phyloP scores from a whole-genome alignment of 768 basidiomycete species.

The Tylopilus balloui region DNA sequence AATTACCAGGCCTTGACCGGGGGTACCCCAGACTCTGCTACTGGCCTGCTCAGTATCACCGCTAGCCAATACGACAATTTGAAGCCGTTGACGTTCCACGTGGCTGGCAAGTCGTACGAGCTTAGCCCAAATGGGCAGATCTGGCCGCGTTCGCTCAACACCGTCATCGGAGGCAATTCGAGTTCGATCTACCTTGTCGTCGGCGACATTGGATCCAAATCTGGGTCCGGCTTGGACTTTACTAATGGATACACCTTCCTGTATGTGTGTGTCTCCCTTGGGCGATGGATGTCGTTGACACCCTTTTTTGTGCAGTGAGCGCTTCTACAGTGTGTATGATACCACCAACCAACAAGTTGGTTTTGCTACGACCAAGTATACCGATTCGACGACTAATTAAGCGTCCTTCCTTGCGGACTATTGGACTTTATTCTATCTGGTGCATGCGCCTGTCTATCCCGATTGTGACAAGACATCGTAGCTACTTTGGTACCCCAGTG shows the following conservation, averaged over 20 bases:
- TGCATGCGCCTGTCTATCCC: too few relatives aligned
- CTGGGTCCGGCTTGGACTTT: conserved; percentile 19
- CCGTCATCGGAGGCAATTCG: conserved; percentile 23
- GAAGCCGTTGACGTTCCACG: neutral
- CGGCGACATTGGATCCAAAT: conserved; percentile 8
- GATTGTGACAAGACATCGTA: neutral
- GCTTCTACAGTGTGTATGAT: conserved; percentile 44
- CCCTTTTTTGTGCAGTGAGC: conserved; percentile 27
- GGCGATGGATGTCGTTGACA: neutral
- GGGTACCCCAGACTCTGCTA: neutral
- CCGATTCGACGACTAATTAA: conserved; percentile 16
- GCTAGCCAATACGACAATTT: neutral
- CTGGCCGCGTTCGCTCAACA: conserved; percentile 34
- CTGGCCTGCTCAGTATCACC: neutral
- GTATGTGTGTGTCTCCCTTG: neutral
- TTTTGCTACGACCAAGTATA: conserved; percentile 37
- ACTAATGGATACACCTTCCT: conserved; percentile 17
- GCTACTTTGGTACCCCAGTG: neutral
- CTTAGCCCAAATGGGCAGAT: conserved; percentile 30
- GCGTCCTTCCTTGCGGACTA: neutral
- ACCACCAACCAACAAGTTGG: conserved; percentile 37
- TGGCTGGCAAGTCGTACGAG: neutral
- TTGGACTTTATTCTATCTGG: neutral
- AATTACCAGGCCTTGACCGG: neutral
- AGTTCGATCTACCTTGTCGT: conserved; percentile 29